Conservation (phyloP, 1,139 yeast genomes). For the Kodamaea alishanica region DNA sequence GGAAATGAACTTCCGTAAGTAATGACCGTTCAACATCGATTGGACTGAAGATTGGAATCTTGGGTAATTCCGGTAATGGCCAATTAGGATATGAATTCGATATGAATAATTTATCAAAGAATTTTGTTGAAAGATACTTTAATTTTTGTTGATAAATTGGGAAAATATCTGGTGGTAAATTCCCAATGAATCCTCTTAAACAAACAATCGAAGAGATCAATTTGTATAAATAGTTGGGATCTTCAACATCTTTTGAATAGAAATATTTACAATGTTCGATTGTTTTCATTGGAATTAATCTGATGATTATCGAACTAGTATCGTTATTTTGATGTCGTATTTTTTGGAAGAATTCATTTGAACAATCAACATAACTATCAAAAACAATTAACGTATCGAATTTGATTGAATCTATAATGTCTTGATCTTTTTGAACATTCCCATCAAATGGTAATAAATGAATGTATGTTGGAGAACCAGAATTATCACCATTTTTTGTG, state of each 20-base stretch:
- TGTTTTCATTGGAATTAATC: conserved; percentile 73
- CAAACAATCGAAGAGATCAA: conserved; percentile 83
- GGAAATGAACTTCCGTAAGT: conserved; percentile 71
- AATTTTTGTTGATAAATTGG: conserved; percentile 72
- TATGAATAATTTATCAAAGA: conserved; percentile 47
- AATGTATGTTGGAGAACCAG: conserved; percentile 22
- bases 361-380: conserved; percentile 63
- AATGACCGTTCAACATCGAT: conserved; percentile 77
- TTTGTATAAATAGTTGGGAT: conserved; percentile 52
- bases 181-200: conserved; percentile 78
- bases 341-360: conserved; percentile 24
- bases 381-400: conserved; percentile 67
- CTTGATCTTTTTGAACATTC: conserved; percentile 27
- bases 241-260: conserved; percentile 23
- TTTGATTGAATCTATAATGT: conserved; percentile 23
- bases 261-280: conserved; percentile 67
- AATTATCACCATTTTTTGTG: conserved; percentile 9
- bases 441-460: conserved; percentile 47
- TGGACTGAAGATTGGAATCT: conserved; percentile 59
- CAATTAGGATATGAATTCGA: conserved; percentile 36
- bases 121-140: conserved; percentile 52
- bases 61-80: conserved; percentile 78
- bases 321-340: conserved; percentile 26
- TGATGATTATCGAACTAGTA: conserved; percentile 50
- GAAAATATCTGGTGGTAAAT: conserved; percentile 72